Evolutionary conservation across 2,329 filamentous ascomycete genomes (phyloP), one percentile per base, ranked within the genome.

Genomic region (Aschersonia sp.): DNA sequence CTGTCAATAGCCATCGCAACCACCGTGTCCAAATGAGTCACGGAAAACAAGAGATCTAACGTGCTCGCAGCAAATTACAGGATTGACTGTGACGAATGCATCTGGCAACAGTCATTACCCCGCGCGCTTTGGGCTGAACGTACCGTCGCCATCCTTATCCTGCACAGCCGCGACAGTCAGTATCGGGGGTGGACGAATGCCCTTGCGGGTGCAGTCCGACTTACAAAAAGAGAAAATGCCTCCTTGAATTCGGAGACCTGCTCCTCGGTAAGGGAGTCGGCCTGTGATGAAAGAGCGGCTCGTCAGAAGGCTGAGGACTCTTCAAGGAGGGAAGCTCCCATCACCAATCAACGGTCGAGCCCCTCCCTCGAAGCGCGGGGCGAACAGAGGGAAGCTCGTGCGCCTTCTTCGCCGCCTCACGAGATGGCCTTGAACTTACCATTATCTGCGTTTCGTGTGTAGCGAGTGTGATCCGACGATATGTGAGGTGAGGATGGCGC

Each of bases 201-300:
- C 4, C 2, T 43, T 28, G 2, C 7, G 9, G 9, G 7, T 41
- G 30, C 20, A 9, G 4, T 31, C 43, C 44, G 30, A 71, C 92
- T 84, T 84, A 98, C 92, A 72, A 98, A 98, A 58, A 98, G 87
- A 68, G 92, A 98, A 75, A 98, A 98, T 48, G 92, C 92, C 77
- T 98, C 92, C 85, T 97, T 98, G 79, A 97, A 98, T 77, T 98
- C 92, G 67, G 92, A 97, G 68, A 98, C 92, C 80, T 98, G 92
- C 76, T 98, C 92, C 79, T 98, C 92, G 61, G 92, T 97, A 65
- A 98, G 84, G 70, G 91, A 91, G 69, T 98, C 92, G 69, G 91
- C 91, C 91, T 97, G 67, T 48, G 48, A 40, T 45, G 46, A 48
- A 45, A 35, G 9, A 44, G n/a, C 32, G 20, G 20, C 20, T 20